A percentile compares a stretch with the other conserved stretches of the same genome.
phyloP scores from a whole-genome alignment of 1,284 basidiomycete genomes.

The Heterobasidion parviporum region DNA sequence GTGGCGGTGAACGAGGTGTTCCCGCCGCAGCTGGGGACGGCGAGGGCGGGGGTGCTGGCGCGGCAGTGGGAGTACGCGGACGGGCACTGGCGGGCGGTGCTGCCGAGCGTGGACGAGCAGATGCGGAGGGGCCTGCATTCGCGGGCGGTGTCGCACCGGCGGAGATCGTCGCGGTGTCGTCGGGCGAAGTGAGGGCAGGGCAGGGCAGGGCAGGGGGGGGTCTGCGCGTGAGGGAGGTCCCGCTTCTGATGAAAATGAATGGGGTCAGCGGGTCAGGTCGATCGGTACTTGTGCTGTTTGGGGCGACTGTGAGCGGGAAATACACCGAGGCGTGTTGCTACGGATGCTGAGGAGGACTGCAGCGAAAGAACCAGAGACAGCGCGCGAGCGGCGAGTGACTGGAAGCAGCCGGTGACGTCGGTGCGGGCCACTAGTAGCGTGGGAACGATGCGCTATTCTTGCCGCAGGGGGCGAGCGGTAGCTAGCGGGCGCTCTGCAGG shows the following conservation, averaged over 20 bases:
- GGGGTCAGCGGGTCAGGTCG: not conserved
- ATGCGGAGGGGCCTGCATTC: conserved; percentile 33
- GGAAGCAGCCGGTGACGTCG: too few species aligned
- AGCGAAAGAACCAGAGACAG: too few species aligned
- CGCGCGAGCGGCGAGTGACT: too few species aligned
- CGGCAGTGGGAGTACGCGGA: conserved; percentile 39
- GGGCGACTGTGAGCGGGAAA: too few species aligned
- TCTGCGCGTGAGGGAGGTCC: too few species aligned
- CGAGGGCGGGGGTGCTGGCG: conserved; percentile 20
- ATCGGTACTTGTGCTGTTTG: too few species aligned
- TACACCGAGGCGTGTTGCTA: not conserved
- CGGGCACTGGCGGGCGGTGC: conserved; percentile 45
- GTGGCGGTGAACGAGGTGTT: conserved; percentile 38
- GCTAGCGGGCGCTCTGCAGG: not conserved
- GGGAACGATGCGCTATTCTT: not conserved
- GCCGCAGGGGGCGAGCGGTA: not conserved
- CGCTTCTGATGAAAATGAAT: not conserved
- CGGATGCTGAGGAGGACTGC: not conserved
- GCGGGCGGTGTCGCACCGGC: conserved; percentile 17
- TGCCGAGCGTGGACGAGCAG: conserved; percentile 42
- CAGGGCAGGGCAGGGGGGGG: too few species aligned
- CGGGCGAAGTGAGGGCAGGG: not conserved
- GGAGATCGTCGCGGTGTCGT: conserved; percentile 8
- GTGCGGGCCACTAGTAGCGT: not conserved
- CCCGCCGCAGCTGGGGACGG: conserved; percentile 29